Conservation (phyloP, 108 stramenopile species). For the Schizochytrium sp. region DNA sequence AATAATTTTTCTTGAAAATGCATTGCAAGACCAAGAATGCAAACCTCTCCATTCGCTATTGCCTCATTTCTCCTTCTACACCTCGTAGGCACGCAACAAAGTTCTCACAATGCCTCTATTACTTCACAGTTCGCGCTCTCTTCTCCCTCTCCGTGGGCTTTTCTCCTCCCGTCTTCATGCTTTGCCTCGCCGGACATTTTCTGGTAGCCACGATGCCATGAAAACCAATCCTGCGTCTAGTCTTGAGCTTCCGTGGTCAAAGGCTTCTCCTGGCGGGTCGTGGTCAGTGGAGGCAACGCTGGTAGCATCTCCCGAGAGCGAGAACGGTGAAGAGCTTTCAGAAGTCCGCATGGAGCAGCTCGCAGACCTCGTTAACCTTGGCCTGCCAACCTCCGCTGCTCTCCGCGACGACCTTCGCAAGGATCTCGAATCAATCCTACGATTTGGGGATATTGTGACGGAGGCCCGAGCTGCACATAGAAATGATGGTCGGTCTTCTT, state of each 20-base stretch:
- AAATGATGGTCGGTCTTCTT: background rate
- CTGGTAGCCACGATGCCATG: too few relatives aligned
- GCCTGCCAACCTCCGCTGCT: background rate
- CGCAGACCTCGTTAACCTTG: conserved; percentile 47
- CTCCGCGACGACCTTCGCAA: background rate
- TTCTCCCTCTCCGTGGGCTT: too few relatives aligned
- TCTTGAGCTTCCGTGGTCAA: background rate
- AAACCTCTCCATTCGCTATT: background rate
- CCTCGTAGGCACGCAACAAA: background rate
- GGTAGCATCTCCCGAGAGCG: background rate
- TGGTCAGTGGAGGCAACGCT: conserved; percentile 51
- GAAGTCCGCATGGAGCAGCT: background rate
- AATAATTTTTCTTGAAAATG: too few relatives aligned
- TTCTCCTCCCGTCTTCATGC: too few relatives aligned
- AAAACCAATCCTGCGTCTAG: too few relatives aligned
- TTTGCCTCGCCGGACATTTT: too few relatives aligned
- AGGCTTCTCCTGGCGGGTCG: background rate
- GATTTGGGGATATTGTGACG: conserved; percentile 2
- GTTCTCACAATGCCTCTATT: too few relatives aligned
- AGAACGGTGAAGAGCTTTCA: background rate
- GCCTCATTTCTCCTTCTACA: background rate
- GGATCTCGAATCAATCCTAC: conserved; percentile 36
- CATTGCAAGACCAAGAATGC: too few relatives aligned
- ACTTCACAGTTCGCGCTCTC: too few relatives aligned
- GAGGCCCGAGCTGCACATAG: background rate